Evolutionary conservation across 306 rosid species (phyloP).

Genomic region (Rosa multiflora): DNA sequence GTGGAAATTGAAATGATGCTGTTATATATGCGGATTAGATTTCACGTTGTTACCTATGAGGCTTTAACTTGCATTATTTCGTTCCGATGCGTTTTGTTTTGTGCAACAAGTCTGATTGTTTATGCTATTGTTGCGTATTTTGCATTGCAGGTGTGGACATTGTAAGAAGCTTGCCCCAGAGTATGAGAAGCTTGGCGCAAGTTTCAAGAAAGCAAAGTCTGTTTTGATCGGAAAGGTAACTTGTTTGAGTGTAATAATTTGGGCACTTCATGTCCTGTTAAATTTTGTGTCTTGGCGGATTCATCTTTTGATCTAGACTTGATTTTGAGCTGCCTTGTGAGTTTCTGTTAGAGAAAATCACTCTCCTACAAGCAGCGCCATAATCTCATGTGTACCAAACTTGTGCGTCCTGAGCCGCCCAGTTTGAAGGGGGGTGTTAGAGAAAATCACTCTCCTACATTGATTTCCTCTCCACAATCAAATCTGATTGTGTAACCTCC

Average conservation of each 20-base stretch:
- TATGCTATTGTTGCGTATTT: not conserved
- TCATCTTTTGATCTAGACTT: not conserved
- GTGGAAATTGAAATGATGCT: not conserved
- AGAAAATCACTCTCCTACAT: too few species aligned
- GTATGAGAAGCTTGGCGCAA: constrained; percentile 72
- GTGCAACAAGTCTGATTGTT: not conserved
- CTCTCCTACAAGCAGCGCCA: too few species aligned
- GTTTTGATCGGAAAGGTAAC: constrained; percentile 78
- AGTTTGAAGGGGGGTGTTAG: too few species aligned
- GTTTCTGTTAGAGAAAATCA: not conserved
- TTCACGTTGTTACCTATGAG: not conserved
- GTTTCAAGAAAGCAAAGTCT: constrained; percentile 65
- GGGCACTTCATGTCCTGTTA: not conserved
- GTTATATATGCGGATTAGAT: not conserved
- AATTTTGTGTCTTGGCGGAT: constrained; percentile 4
- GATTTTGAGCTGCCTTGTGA: not conserved
- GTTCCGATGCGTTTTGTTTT: not conserved
- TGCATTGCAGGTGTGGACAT: constrained; percentile 79
- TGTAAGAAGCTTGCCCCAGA: constrained; percentile 92
- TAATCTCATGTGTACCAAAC: too few species aligned
- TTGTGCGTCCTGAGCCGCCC: too few species aligned
- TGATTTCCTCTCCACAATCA: too few species aligned
- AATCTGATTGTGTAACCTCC: too few species aligned
- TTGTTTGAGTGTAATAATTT: not conserved
- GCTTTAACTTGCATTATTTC: not conserved